A percentile compares a stretch with the other conserved stretches of the same genome.
Evolutionary conservation across 23 red algal species (phyloP).

Genomic region (Cyanidium caldarium): DNA sequence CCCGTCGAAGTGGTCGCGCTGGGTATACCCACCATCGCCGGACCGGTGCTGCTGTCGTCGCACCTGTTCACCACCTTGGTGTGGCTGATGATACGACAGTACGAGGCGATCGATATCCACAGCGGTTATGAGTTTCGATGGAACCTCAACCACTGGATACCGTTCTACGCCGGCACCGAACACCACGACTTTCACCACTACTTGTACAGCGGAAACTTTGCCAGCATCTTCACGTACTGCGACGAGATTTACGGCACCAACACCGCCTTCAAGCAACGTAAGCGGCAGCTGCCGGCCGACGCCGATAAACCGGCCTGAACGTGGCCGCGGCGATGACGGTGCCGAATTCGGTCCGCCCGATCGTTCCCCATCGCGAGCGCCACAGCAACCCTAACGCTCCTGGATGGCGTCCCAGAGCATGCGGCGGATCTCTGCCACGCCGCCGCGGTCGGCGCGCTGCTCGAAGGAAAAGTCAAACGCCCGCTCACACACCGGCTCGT

Average conservation of each 20-base stretch:
- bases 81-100: slow-evolving; percentile 34
- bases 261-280: slow-evolving; percentile 10
- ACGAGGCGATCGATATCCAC: slow-evolving; percentile 46
- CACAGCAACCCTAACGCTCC: background rate
- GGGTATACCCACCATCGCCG: slow-evolving; percentile 23
- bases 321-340: background rate
- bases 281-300: background rate
- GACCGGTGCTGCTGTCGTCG: slow-evolving; percentile 12
- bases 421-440: background rate
- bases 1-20: slow-evolving; percentile 23
- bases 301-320: background rate
- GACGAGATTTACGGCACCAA: slow-evolving; percentile 27
- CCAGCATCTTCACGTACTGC: slow-evolving; percentile 35
- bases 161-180: slow-evolving; percentile 35
- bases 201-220: slow-evolving; percentile 30
- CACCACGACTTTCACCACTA: slow-evolving; percentile 45
- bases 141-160: slow-evolving; percentile 15
- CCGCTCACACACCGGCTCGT: slow-evolving; percentile 8
- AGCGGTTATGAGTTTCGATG: slow-evolving; percentile 35
- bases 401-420: slow-evolving; percentile 7
- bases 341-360: no score
- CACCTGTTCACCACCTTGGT: slow-evolving; percentile 25
- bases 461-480: slow-evolving; percentile 8
- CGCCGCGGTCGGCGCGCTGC: background rate
- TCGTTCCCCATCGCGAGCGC: background rate